A percentile compares a stretch with the other conserved stretches of the same genome.
These are phyloP conservation scores for Epichloe sylvatica DNA, from an alignment of 2,329 filamentous ascomycete genomes.

Conservation along the genomic window DNA sequence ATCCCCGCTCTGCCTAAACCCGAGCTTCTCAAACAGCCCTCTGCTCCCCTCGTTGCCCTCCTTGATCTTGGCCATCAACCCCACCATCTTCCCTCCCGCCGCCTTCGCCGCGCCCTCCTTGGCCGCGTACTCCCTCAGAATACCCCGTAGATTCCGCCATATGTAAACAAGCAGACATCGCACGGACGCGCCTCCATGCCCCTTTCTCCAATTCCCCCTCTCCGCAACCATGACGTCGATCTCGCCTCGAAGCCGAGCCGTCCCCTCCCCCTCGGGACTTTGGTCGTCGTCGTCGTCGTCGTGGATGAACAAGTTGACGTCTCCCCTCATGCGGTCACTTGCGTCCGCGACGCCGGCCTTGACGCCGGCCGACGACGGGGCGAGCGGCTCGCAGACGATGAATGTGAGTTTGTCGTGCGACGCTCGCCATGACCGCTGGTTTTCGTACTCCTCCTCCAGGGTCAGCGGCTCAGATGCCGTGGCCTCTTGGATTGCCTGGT, in stretches of 20 bases:
- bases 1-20: slow-evolving; percentile 38
- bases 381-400: slow-evolving; percentile 52
- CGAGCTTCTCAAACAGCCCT: slow-evolving; percentile 35
- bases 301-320: slow-evolving; percentile 70
- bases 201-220: slow-evolving; percentile 40
- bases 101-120: not conserved
- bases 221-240: slow-evolving; percentile 78
- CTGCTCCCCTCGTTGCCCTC: slow-evolving; percentile 39
- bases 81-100: slow-evolving; percentile 7
- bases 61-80: slow-evolving; percentile 45
- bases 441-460: slow-evolving; percentile 71
- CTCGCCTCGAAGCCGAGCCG: slow-evolving; percentile 47
- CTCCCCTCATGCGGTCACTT: slow-evolving; percentile 49
- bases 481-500: slow-evolving; percentile 58
- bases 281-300: slow-evolving; percentile 1
- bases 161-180: slow-evolving; percentile 59
- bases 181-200: slow-evolving; percentile 52
- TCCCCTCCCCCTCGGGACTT: not conserved
- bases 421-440: slow-evolving; percentile 76
- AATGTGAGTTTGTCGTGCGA: slow-evolving; percentile 85
- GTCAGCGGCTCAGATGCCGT: slow-evolving; percentile 80
- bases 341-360: slow-evolving; percentile 37
- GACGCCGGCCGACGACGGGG: slow-evolving; percentile 2
- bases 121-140: slow-evolving; percentile 35
- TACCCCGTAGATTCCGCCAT: slow-evolving; percentile 30